Evolutionary conservation across 1,284 basidiomycete species (phyloP).

Genomic region (Waitea zeae): DNA sequence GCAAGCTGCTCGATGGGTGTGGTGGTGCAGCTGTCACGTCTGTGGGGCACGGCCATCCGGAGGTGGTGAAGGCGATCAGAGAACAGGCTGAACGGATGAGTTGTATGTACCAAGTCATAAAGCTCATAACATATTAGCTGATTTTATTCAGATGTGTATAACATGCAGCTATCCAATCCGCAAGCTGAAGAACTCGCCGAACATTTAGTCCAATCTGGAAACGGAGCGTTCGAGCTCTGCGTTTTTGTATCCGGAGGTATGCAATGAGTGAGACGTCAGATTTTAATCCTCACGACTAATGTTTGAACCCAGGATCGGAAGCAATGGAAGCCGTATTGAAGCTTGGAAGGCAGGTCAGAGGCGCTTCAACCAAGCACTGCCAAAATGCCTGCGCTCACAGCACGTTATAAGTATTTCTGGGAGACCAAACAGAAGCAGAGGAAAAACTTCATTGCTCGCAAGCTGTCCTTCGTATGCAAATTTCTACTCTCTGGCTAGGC

Average conservation of each 20-base stretch:
- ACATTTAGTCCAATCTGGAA: slow-evolving; percentile 35
- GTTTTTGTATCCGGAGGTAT: slow-evolving; percentile 65
- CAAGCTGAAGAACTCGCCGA: slow-evolving; percentile 66
- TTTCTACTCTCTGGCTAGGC: too few species aligned
- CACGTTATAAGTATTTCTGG: slow-evolving; percentile 40
- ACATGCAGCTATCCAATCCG: slow-evolving; percentile 59
- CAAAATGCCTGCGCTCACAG: not conserved
- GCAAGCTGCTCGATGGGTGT: slow-evolving; percentile 50
- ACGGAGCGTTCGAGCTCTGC: slow-evolving; percentile 55
- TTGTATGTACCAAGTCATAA: slow-evolving; percentile 23
- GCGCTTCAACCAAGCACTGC: slow-evolving; percentile 6
- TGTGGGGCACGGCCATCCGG: slow-evolving; percentile 59
- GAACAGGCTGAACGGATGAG: slow-evolving; percentile 61
- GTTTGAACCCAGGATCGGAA: slow-evolving; percentile 43
- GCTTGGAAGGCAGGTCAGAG: slow-evolving; percentile 48
- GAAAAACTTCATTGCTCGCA: slow-evolving; percentile 62
- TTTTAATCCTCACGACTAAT: slow-evolving; percentile 5
- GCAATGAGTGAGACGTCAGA: too few species aligned
- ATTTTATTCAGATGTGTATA: slow-evolving; percentile 54
- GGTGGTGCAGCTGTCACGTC: slow-evolving; percentile 77
- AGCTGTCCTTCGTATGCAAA: slow-evolving; percentile 67
- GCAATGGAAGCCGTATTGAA: slow-evolving; percentile 75
- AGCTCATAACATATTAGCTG: not conserved
- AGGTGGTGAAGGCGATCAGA: slow-evolving; percentile 53
- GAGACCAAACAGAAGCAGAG: slow-evolving; percentile 55